Percentiles rank a stretch among this genome's conserved stretches.
phyloP scores from a whole-genome alignment of 2,329 filamentous ascomycete species.

The Cladophialophora carrionii region DNA sequence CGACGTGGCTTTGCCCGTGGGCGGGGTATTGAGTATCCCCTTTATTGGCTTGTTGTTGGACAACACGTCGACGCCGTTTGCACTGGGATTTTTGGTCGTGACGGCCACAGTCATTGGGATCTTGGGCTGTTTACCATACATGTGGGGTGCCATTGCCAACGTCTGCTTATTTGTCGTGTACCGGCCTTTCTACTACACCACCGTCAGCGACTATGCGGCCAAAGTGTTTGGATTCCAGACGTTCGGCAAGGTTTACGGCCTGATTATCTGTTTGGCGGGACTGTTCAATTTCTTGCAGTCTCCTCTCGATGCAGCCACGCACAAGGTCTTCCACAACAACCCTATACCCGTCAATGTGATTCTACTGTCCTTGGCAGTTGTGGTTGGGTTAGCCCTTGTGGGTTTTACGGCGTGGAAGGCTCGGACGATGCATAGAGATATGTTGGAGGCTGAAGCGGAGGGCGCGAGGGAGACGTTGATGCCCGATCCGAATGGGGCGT shows the following conservation, averaged over 20 bases:
- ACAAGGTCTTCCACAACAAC: slow-evolving; percentile 70
- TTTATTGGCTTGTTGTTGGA: slow-evolving; percentile 84
- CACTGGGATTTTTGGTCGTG: slow-evolving; percentile 70
- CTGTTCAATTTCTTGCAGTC: slow-evolving; percentile 83
- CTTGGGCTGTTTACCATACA: slow-evolving; percentile 71
- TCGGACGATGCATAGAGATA: slow-evolving; percentile 39
- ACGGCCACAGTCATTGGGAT: slow-evolving; percentile 75
- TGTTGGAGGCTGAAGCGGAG: slow-evolving; percentile 39
- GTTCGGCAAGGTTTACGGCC: slow-evolving; percentile 91
- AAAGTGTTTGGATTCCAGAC: slow-evolving; percentile 92
- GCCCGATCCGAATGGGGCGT: slow-evolving; percentile 33
- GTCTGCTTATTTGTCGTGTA: slow-evolving; percentile 66
- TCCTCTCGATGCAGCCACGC: slow-evolving; percentile 76
- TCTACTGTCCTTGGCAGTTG: slow-evolving; percentile 63
- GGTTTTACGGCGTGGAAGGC: slow-evolving; percentile 59
- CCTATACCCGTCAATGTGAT: slow-evolving; percentile 77
- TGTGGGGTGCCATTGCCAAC: slow-evolving; percentile 72
- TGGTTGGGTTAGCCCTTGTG: slow-evolving; percentile 68
- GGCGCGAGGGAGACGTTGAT: slow-evolving; percentile 36
- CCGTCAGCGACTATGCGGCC: slow-evolving; percentile 71
- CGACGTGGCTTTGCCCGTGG: slow-evolving; percentile 79
- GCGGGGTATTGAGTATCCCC: slow-evolving; percentile 80
- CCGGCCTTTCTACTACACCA: slow-evolving; percentile 39
- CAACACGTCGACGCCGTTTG: slow-evolving; percentile 70
- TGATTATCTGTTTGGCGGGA: slow-evolving; percentile 84